Evolutionary conservation across 352 stramenopile genomes (phyloP).

Genomic region (Phytophthora palmivora): DNA sequence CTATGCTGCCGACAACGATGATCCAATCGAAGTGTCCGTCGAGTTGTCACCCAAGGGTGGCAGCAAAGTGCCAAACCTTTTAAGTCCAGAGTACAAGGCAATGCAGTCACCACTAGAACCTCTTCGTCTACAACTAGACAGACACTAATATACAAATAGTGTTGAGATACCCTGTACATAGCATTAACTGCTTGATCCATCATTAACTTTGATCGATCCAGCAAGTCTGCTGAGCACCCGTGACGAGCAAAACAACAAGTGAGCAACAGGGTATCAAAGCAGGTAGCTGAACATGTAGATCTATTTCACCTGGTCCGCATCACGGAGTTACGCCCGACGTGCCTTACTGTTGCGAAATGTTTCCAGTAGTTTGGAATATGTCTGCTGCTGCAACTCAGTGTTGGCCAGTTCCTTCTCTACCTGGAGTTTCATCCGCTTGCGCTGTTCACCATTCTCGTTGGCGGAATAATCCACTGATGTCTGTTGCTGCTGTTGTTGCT

Average conservation of each 20-base stretch:
- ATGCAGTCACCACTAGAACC: slow-evolving; percentile 29
- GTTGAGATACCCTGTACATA: too few species aligned
- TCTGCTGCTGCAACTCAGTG: slow-evolving; percentile 61
- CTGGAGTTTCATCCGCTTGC: slow-evolving; percentile 70
- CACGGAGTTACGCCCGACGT: slow-evolving; percentile 25
- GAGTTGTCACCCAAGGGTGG: slow-evolving; percentile 23
- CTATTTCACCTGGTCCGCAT: slow-evolving; percentile 38
- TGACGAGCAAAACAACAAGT: too few species aligned
- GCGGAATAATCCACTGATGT: slow-evolving; percentile 10
- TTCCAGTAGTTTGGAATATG: slow-evolving; percentile 76
- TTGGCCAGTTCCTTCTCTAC: slow-evolving; percentile 76
- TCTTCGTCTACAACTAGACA: slow-evolving; percentile 18
- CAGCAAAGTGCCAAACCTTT: slow-evolving; percentile 4
- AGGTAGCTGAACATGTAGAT: slow-evolving; percentile 39
- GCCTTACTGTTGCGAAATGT: slow-evolving; percentile 62
- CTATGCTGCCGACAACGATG: slow-evolving; percentile 12
- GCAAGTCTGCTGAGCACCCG: too few species aligned
- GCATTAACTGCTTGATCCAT: too few species aligned
- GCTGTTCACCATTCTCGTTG: slow-evolving; percentile 44
- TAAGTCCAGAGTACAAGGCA: slow-evolving; percentile 22
- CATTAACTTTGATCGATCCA: too few species aligned
- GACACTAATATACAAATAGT: slow-evolving; percentile 10
- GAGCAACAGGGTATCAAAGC: not conserved
- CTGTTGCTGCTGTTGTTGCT: slow-evolving; percentile 42
- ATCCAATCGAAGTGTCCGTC: slow-evolving; percentile 21